Base-by-base conservation (phyloP, 495 filamentous ascomycete species). In the Chaetomium tenue region DNA sequence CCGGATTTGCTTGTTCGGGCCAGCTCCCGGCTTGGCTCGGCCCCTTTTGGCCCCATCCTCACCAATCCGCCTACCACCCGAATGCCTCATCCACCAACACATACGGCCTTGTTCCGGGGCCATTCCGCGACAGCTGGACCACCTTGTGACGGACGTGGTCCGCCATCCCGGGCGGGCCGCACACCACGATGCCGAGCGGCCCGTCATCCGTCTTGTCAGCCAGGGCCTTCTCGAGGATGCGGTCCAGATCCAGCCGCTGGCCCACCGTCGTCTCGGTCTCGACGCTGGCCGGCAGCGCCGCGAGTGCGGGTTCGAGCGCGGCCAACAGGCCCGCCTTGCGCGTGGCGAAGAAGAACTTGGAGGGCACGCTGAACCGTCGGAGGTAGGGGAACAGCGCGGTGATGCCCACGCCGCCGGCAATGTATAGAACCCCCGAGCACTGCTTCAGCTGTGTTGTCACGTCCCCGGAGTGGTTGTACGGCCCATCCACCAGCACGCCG, bases 341-440 rank as follows among this genome's bases (percentile, higher is more conserved):
- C 15, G 50, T 60, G 42, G 48, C 60, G 67, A 61, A 73, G 53
- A 66, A 70, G 18, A 73, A 60, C 26, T 61, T 57, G 4, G 63
- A 64, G 2, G 65, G 61, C 15, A 13, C 7, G 33, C 16, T 60
- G 42, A 60, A 59, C 30, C 9, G 56, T 16, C 67, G 67, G 48
- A 69, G 57, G 44, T 63, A 67, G 7, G 70, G 63, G 11, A 74
- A 54, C 28, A 70, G 30, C 23, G 66, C 63, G 2, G 71, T 69
- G 51, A 73, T 66, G 9, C 69, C 71, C 33, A 71, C 72, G 20
- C 69, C 67, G 22, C 71, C 69, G 28, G 67, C 69, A 18, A 75
- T 71, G 56, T 65, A 73, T 16, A 73, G 20, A 5, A 73, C 16
- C 22, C 51, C 61, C 15, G 66, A 58, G 47, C 69, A 67, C 13